A percentile compares a stretch with the other conserved stretches of the same genome.
Evolutionary conservation across 352 stramenopile genomes (phyloP).

Genomic region (Pythium biforme): DNA sequence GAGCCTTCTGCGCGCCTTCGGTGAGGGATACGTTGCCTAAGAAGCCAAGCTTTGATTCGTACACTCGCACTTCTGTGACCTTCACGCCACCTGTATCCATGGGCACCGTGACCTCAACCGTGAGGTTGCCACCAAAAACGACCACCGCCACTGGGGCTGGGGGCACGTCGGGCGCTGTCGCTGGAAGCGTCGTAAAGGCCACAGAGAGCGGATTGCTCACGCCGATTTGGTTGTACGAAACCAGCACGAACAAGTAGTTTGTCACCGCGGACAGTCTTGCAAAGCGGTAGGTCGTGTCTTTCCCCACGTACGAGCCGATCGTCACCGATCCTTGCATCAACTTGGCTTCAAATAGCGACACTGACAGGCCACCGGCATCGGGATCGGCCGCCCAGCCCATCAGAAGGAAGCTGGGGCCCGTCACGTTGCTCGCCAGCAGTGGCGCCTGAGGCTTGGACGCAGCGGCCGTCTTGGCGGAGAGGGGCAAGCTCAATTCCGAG

Average conservation of each 20-base stretch:
- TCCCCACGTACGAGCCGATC: constrained; percentile 23
- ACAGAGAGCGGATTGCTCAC: constrained; percentile 24
- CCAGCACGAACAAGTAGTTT: constrained; percentile 33
- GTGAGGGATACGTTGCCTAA: constrained; percentile 22
- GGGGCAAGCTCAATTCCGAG: constrained; percentile 38
- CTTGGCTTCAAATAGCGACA: constrained; percentile 38
- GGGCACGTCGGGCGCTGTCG: constrained; percentile 29
- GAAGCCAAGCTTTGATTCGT: constrained; percentile 30
- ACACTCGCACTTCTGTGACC: constrained; percentile 44
- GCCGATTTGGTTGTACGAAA: constrained; percentile 37
- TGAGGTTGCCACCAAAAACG: constrained; percentile 66
- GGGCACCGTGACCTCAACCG: constrained; percentile 37
- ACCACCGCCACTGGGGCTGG: constrained; percentile 27
- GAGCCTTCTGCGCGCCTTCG: background rate
- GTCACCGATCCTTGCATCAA: constrained; percentile 26
- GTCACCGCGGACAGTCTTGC: constrained; percentile 35
- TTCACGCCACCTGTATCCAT: constrained; percentile 41
- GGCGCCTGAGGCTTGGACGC: constrained; percentile 40
- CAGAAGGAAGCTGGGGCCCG: constrained; percentile 38
- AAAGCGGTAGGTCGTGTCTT: constrained; percentile 31
- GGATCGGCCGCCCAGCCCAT: constrained; percentile 37
- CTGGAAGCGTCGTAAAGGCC: constrained; percentile 27
- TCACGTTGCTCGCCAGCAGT: constrained; percentile 6
- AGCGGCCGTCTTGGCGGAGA: constrained; percentile 30
- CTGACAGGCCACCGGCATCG: constrained; percentile 43